A percentile compares a stretch with the other conserved stretches of the same genome.
Evolutionary conservation across 1,139 yeast species (phyloP).

Genomic region (Pichia inconspicua): DNA sequence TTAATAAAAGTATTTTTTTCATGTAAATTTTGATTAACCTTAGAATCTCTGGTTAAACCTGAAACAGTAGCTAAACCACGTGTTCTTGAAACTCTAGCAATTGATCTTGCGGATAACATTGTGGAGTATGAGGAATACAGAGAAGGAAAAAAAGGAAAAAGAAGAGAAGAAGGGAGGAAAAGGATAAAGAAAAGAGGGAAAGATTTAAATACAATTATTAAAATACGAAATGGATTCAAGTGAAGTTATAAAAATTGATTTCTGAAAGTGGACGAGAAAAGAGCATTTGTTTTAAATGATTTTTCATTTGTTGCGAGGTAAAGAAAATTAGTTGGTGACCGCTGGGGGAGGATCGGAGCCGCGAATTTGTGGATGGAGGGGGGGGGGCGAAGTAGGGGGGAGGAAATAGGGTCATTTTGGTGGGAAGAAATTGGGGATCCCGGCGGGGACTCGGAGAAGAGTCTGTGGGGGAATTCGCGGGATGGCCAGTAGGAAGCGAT

Average conservation of each 20-base stretch:
- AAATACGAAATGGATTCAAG: no score
- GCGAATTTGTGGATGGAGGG: not conserved
- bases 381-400: not conserved
- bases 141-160: not conserved
- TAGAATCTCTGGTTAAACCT: slow-evolving; percentile 76
- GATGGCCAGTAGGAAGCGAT: not conserved
- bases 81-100: slow-evolving; percentile 27
- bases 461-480: no score
- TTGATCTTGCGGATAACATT: slow-evolving; percentile 27
- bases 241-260: no score
- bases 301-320: not conserved
- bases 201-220: not conserved
- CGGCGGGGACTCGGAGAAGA: no score
- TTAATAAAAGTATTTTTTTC: slow-evolving; percentile 78
- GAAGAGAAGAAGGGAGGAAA: not conserved
- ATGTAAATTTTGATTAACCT: slow-evolving; percentile 85
- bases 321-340: not conserved
- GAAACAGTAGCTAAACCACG: slow-evolving; percentile 74
- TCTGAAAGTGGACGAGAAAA: not conserved
- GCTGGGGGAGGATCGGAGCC: not conserved
- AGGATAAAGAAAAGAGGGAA: not conserved
- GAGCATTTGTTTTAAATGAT: not conserved
- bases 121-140: not conserved
- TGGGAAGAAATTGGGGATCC: not conserved
- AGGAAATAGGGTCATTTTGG: not conserved